Base-by-base conservation (phyloP, 176 grass and related monocot genomes). In the Otatea glauca region DNA sequence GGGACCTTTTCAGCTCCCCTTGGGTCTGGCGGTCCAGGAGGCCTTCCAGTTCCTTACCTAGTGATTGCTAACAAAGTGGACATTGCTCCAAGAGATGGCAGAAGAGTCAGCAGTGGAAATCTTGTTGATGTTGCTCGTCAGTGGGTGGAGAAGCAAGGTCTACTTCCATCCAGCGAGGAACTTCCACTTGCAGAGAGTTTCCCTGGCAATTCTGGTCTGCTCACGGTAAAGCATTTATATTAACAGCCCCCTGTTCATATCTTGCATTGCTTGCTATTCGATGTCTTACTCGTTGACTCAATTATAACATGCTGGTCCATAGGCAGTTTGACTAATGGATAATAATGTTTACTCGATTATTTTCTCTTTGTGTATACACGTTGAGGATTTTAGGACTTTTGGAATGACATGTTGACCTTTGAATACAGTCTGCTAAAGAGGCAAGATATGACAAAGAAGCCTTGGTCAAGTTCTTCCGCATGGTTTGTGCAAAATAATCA, bases 61-160 rank as follows among this genome's bases (percentile, higher is more conserved):
- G 93, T 99, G 47, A 99, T 99, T 59, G 89, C 89, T 50, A 99
- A 99, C 86, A 99, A 99, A 86, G 91, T 87, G 74, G 96, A 99
- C 83, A 89, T 94, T 90, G 85, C 84, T 81, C 88, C 89, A 39
- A 96, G 85, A 75, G 93, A 95, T 76, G 88, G 96, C 76, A 85
- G 77, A 69, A 92, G 96, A 88, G 89, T 93, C 68, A 99, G 96
- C 81, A 99, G 96, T 86, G 96, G 96, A 72, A 99, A 99, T 92
- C 96, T 99, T 72, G 93, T 99, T 81, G 96, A 96, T 86, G 91
- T 95, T 79, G 96, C 96, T 85, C 91, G 96, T 62, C 93, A 94
- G 37, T 99, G 96, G 96, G 96, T 99, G 66, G 96, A 96, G 82
- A 99, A 99, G 78, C 93, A 99, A 79, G 93, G 96, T 32, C 74